Percentiles rank a stretch among this genome's conserved stretches.
Evolutionary conservation across 495 filamentous ascomycete species (phyloP).

Genomic region (Bacidia gigantensis): DNA sequence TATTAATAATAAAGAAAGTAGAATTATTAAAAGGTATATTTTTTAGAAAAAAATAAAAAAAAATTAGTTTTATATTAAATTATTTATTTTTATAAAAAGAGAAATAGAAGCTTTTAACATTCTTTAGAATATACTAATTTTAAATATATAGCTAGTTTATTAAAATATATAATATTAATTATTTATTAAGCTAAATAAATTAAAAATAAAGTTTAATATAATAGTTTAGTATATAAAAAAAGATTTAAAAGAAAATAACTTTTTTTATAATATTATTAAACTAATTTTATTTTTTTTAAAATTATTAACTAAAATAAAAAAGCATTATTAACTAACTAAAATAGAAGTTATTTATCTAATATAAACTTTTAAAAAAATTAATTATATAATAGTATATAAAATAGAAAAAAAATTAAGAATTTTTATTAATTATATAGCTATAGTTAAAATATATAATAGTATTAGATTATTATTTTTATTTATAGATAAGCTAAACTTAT

Average conservation of each 20-base stretch:
- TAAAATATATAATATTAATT: background rate
- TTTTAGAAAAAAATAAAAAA: background rate
- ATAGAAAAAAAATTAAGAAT: background rate
- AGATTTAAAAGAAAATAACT: background rate
- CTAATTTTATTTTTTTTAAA: background rate
- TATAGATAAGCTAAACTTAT: background rate
- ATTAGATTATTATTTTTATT: background rate
- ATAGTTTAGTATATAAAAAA: background rate
- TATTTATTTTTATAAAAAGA: background rate
- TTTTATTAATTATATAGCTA: background rate
- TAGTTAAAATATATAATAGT: background rate
- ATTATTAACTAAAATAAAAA: background rate
- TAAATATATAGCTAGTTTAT: constrained; percentile 1
- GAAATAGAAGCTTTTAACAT: background rate
- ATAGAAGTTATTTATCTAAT: background rate
- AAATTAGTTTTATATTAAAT: background rate
- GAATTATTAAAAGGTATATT: background rate
- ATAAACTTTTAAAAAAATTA: background rate
- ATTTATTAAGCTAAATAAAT: constrained; percentile 4
- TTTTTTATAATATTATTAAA: background rate
- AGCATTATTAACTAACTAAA: background rate
- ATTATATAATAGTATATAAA: background rate
- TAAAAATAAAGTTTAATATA: background rate
- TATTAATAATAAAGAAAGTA: background rate
- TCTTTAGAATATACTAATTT: constrained; percentile 1